Evolutionary conservation across 352 stramenopile species (phyloP).

Genomic region (Pythium biforme): DNA sequence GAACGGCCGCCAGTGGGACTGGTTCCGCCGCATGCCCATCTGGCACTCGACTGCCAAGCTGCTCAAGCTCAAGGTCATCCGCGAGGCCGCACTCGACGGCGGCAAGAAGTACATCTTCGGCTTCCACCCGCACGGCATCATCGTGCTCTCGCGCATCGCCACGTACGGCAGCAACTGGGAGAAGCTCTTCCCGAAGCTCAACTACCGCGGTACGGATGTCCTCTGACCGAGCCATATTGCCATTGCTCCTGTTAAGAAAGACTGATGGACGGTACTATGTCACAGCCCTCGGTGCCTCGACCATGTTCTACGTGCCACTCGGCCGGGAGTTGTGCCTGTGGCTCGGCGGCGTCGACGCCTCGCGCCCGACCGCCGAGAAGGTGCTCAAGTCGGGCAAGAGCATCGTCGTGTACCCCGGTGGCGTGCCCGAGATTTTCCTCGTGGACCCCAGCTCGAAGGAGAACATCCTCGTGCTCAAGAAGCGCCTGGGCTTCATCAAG

Average conservation of each 20-base stretch:
- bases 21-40: slow-evolving; percentile 41
- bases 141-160: slow-evolving; percentile 69
- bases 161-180: slow-evolving; percentile 71
- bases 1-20: slow-evolving; percentile 49
- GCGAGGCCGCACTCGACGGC: slow-evolving; percentile 57
- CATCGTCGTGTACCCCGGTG: slow-evolving; percentile 72
- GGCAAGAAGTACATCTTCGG: slow-evolving; percentile 76
- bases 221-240: not conserved
- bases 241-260: not conserved
- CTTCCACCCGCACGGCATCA: slow-evolving; percentile 75
- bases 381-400: slow-evolving; percentile 66
- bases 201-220: slow-evolving; percentile 38
- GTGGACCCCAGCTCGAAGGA: slow-evolving; percentile 69
- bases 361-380: slow-evolving; percentile 68
- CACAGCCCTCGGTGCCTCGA: slow-evolving; percentile 54
- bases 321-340: slow-evolving; percentile 66
- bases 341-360: slow-evolving; percentile 72
- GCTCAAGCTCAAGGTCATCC: slow-evolving; percentile 62
- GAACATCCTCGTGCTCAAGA: slow-evolving; percentile 73
- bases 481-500: slow-evolving; percentile 81
- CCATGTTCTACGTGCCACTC: slow-evolving; percentile 71
- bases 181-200: slow-evolving; percentile 62
- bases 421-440: slow-evolving; percentile 78
- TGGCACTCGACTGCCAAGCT: slow-evolving; percentile 50
- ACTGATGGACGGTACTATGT: not conserved